Evolutionary conservation across 78 protist genomes (phyloP).

Genomic region (Dictyostelium intermedium): DNA sequence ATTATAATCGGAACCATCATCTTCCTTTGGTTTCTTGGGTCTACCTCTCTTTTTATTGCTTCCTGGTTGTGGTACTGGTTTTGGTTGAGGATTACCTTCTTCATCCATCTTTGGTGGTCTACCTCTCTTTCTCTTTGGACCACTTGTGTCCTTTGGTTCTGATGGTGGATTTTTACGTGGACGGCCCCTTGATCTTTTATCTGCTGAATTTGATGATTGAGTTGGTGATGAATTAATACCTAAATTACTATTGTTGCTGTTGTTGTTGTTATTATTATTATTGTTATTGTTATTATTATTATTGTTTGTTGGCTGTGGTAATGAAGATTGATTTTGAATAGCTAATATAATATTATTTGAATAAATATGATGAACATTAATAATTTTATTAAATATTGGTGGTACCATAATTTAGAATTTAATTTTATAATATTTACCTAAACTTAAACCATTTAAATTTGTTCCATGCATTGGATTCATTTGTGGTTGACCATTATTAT

Average conservation of each 20-base stretch:
- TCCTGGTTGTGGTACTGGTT: constrained; percentile 3
- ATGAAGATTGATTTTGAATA: background rate
- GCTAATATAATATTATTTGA: too few species aligned
- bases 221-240: background rate
- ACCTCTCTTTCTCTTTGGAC: constrained; percentile 67
- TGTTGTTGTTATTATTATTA: background rate
- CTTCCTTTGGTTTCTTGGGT: constrained; percentile 58
- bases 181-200: constrained; percentile 63
- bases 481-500: background rate
- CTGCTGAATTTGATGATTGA: background rate
- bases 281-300: background rate
- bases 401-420: background rate
- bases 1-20: background rate
- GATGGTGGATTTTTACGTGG: constrained; percentile 75
- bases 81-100: constrained; percentile 56
- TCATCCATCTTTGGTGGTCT: constrained; percentile 73
- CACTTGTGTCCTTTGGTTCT: constrained; percentile 27
- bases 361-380: too few species aligned
- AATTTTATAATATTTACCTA: background rate
- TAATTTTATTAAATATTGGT: too few species aligned
- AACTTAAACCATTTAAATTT: background rate
- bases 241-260: background rate
- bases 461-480: background rate
- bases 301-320: background rate
- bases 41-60: constrained; percentile 65